Conservation (phyloP, 805 yeast species). For the Suhomyces pyralidae region DNA sequence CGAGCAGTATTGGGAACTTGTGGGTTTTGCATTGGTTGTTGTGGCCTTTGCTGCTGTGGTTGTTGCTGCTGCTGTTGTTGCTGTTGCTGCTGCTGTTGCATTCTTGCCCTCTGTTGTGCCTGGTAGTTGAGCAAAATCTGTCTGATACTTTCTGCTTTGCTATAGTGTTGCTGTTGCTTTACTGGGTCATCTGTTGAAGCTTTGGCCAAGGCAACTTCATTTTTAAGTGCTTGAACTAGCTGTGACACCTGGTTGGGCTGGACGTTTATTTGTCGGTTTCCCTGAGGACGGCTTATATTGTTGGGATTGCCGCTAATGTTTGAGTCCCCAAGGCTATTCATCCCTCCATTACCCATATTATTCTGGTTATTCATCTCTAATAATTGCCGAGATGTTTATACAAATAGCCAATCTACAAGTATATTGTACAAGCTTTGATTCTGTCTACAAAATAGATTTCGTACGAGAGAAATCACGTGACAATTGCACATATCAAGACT, state of each 20-base stretch:
- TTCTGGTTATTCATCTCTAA: conserved; percentile 3
- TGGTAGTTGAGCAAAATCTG: conserved; percentile 56
- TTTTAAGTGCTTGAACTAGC: conserved; percentile 55
- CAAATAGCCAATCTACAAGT: neutral
- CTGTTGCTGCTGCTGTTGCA: conserved; percentile 16
- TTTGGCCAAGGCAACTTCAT: conserved; percentile 60
- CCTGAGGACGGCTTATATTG: conserved; percentile 1
- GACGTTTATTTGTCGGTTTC: conserved; percentile 21
- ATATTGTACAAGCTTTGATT: neutral
- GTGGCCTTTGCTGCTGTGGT: conserved; percentile 18
- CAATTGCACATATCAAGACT: too few relatives aligned
- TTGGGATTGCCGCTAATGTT: neutral
- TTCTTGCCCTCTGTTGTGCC: conserved; percentile 36
- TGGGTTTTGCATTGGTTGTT: conserved; percentile 7
- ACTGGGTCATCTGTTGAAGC: conserved; percentile 58
- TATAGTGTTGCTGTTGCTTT: conserved; percentile 60
- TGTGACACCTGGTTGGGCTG: conserved; percentile 56
- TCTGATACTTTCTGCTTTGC: conserved; percentile 62
- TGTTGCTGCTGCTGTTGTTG: conserved; percentile 22
- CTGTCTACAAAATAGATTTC: neutral
- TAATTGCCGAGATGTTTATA: neutral
- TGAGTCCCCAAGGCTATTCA: neutral
- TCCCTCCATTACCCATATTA: neutral
- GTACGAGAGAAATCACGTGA: neutral
- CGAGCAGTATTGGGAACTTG: neutral